phyloP scores from a whole-genome alignment of 768 basidiomycete species.

The Lactarius hatsudake region DNA sequence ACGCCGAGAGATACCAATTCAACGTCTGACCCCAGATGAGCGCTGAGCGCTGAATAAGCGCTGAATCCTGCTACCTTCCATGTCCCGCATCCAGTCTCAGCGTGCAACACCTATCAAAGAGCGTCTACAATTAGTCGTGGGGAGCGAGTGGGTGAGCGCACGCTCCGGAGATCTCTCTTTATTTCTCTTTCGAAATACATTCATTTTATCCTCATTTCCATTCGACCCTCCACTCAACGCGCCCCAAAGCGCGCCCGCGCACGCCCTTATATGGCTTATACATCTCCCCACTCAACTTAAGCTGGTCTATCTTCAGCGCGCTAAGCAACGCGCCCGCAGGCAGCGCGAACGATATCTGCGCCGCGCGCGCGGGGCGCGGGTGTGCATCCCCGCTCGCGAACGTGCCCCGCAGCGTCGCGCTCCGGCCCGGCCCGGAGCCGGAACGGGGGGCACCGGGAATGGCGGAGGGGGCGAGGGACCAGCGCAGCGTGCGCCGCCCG shows the following conservation, averaged over 20 bases:
- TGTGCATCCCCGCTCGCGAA: slow-evolving; percentile 48
- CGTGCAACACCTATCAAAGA: no score
- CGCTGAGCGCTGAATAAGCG: no score
- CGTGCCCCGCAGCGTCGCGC: slow-evolving; percentile 57
- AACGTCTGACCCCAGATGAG: no score
- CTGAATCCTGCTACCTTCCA: no score
- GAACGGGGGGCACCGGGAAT: slow-evolving; percentile 39
- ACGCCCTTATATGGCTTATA: slow-evolving; percentile 96
- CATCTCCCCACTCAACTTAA: slow-evolving; percentile 71
- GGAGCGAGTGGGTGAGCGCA: slow-evolving; percentile 31
- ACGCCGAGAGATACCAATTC: no score
- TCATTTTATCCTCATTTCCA: slow-evolving; percentile 11
- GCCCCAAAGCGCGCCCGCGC: slow-evolving; percentile 60
- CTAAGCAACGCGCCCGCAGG: slow-evolving; percentile 67
- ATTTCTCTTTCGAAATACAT: no score
- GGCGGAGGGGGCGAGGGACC: slow-evolving; percentile 64
- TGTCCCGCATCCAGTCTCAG: no score
- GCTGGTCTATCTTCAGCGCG: slow-evolving; percentile 79
- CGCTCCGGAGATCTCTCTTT: not conserved
- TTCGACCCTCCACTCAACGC: slow-evolving; percentile 56
- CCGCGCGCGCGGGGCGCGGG: slow-evolving; percentile 69
- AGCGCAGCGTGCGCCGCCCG: slow-evolving; percentile 47
- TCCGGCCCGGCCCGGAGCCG: slow-evolving; percentile 59
- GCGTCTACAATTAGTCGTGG: no score
- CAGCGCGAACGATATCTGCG: slow-evolving; percentile 73